Base-by-base conservation (phyloP, 78 protist genomes). In the Planoprotostelium fungivorum region DNA sequence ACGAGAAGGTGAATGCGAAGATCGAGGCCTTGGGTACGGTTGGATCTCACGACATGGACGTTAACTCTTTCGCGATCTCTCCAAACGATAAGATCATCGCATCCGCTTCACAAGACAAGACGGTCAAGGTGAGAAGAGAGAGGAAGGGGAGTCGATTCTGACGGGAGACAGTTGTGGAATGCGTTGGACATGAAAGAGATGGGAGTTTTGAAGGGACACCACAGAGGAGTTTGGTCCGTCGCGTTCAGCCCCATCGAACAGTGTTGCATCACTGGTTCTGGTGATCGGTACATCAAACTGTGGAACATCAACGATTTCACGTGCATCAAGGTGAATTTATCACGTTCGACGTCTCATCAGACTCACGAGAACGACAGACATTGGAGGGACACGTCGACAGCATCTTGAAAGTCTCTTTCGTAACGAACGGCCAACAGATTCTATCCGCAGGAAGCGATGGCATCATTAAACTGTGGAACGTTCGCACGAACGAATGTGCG, bases 1-100 rank as follows among this genome's bases (percentile, higher is more conserved):
- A 89, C 39, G 38, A 38, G 34, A 0, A 28, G 0, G 9, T 34
- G 1, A 36, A 37, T 35, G 31, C 88, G 37, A 1, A 34, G 0
- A 88, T 25, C 0, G 88, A 34, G 63, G 63, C 51, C 28, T 31
- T 83, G 31, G 0, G 1, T 28, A 95, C 98, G 0, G 87, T 86
- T 25, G 51, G 89, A 35, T 98, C 98, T 16, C 99, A 98, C 94
- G 95, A 90, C 38, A 97, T 97, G 90, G 99, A 97, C 92, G 93
- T 98, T 83, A 97, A 97, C 94, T 28, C 95, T 29, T 34, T 97
- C 35, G 93, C 96, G 0, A 91, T 98, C 29, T 90, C 99, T 37
- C 98, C 98, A n/a, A 97, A 97, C 84, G 98, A 97, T 85, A 85
- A 85, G 88, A n/a, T 97, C 34, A 37, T 96, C 86, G 98, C 97